These are phyloP conservation scores for Nidularia sp. DNA, from an alignment of 768 basidiomycete species.

Conservation along the genomic window DNA sequence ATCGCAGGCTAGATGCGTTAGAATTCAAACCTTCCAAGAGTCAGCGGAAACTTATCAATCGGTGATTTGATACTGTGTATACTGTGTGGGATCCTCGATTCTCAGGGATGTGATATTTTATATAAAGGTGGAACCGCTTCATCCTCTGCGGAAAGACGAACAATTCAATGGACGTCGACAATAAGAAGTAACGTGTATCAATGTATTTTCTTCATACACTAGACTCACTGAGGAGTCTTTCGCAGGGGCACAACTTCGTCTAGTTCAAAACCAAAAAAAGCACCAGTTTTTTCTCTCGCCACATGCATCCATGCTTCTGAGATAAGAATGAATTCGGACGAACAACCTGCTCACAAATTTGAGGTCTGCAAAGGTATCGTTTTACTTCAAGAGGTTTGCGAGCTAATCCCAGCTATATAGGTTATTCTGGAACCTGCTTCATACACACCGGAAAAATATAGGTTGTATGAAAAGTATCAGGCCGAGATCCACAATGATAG, in stretches of 20 bases:
- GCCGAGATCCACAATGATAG: conserved; percentile 70
- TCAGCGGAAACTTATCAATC: conserved; percentile 70
- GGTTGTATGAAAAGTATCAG: conserved; percentile 77
- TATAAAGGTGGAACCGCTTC: conserved; percentile 68
- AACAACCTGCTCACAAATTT: conserved; percentile 46
- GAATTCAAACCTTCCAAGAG: conserved; percentile 68
- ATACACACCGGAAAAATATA: conserved; percentile 78
- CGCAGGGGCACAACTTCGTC: neutral
- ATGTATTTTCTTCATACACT: neutral
- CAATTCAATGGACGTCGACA: conserved; percentile 21
- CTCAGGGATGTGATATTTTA: too few species aligned
- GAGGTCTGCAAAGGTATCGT: conserved; percentile 35
- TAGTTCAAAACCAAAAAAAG: conserved; percentile 8
- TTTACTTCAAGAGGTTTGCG: too few species aligned
- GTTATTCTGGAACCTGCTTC: conserved; percentile 72
- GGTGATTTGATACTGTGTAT: conserved; percentile 29
- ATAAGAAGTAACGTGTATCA: conserved; percentile 6
- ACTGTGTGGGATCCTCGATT: too few species aligned
- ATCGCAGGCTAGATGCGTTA: conserved; percentile 56
- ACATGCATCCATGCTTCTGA: conserved; percentile 59
- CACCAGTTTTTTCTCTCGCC: conserved; percentile 35
- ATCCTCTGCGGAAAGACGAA: conserved; percentile 42
- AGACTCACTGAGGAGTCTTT: neutral
- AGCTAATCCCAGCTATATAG: conserved; percentile 27
- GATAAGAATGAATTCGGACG: conserved; percentile 20